Evolutionary conservation across 192 early-diverging fungal species (phyloP).

Genomic region (Backusella sp.): DNA sequence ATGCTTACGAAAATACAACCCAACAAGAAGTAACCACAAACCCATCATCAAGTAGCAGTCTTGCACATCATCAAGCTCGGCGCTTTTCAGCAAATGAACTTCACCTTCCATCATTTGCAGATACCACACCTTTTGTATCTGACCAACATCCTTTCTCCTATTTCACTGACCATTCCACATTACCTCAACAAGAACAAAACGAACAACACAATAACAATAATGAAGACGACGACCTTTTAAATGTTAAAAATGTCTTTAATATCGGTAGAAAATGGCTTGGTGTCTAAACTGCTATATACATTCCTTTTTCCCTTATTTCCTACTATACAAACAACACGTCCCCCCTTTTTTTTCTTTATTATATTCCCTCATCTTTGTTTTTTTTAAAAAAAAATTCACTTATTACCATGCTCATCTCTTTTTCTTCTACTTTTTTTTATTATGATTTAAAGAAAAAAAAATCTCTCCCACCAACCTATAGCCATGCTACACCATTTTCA

Average conservation of each 20-base stretch:
- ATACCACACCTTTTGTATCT: constrained; percentile 13
- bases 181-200: neutral
- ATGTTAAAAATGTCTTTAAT: constrained; percentile 4
- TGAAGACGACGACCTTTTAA: neutral
- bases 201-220: neutral
- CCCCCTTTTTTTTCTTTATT: neutral
- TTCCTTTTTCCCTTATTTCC: neutral
- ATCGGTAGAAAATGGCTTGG: constrained; percentile 14
- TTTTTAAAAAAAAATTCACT: neutral
- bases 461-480: no score
- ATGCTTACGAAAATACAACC: constrained; percentile 17
- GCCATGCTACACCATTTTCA: neutral
- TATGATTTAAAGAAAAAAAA: neutral
- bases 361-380: neutral
- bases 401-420: neutral
- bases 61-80: neutral
- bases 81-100: constrained; percentile 8
- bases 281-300: neutral
- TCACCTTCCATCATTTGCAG: constrained; percentile 6
- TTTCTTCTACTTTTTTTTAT: neutral
- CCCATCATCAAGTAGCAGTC: neutral
- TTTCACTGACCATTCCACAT: constrained; percentile 14
- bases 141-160: constrained; percentile 30
- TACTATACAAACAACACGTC: neutral
- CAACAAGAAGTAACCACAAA: neutral